Evolutionary conservation across 768 basidiomycete species (phyloP), one percentile per base, ranked within the genome.

Genomic region (Boletus huronensis): DNA sequence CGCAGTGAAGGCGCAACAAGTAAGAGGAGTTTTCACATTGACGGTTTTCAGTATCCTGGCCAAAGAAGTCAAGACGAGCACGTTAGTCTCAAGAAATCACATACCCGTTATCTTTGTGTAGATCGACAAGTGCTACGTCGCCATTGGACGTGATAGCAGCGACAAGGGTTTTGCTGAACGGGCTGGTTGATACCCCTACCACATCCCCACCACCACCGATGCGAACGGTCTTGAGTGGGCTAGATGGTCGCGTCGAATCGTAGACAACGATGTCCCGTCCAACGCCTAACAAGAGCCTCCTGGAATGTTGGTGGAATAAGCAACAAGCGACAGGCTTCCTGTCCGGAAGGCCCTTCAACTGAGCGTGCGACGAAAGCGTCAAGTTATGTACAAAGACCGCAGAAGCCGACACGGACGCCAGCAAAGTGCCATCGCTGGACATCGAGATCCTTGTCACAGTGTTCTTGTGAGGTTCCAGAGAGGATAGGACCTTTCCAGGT

Each of bases 61-160:
- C 26, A 34, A 44, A 41, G 17, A 10, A 40, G 32, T 62, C 10
- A 54, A 45, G 36, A 60, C 35, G 8, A 10, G 19, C 41, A 1
- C 21, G 16, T 11, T 21, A 9, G 23, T 41, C 29, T 26, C 21
- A 5, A 50, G 19, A 35, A 54, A 39, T 14, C 6, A 67, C 79
- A 42, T 61, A 88, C 88, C 80, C 79, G 60, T 83, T 83, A 54
- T 89, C 87, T 66, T 88, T 90, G 46, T 90, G 87, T 23, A 91
- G 64, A 64, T 91, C 89, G 46, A 90, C 70, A 8, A 90, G 74
- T 4, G 70, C 75, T 11, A 90, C 74, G 40, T 73, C 70, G 1
- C 87, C 87, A 5, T 69, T 73, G 13, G 77, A 72, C 39, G 78
- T 84, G 1, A 79, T 81, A 40, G 79, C 77, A 3, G 84, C 83